Conservation (phyloP, 148 eudicot genomes). For the Fagopyrum homotropicum region DNA sequence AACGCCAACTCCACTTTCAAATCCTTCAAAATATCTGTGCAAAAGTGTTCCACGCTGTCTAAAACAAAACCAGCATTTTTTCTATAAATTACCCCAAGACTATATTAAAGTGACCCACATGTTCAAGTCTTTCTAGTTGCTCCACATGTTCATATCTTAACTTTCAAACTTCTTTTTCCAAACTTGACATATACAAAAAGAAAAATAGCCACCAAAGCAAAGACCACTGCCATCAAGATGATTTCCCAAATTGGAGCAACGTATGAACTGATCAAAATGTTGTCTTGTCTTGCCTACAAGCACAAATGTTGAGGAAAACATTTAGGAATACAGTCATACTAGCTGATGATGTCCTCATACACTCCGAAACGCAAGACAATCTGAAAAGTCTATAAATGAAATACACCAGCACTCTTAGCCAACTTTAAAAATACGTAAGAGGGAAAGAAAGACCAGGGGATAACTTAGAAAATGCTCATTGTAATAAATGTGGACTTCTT, state of each 20-base stretch:
- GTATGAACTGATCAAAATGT: conserved; percentile 20
- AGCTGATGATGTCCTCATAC: background rate
- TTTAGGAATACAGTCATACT: background rate
- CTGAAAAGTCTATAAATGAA: background rate
- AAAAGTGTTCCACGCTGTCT: background rate
- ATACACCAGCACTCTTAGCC: background rate
- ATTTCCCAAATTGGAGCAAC: conserved; percentile 33
- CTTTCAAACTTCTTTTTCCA: conserved; percentile 52
- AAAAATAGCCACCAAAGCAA: conserved; percentile 26
- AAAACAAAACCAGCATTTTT: background rate
- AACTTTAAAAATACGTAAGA: no score
- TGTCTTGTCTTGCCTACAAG: conserved; percentile 42
- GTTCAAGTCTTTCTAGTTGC: conserved; percentile 5
- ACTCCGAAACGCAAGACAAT: background rate
- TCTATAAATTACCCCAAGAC: background rate
- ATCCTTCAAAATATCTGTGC: background rate
- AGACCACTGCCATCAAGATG: conserved; percentile 21
- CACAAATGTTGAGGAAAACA: conserved; percentile 8
- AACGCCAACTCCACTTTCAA: background rate
- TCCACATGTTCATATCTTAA: conserved; percentile 32
- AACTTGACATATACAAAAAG: conserved; percentile 42
- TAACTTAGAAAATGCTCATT: no score
- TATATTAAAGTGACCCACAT: background rate
- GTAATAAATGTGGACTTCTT: no score
- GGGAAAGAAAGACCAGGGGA: no score